A percentile compares a stretch with the other conserved stretches of the same genome.
phyloP scores from a whole-genome alignment of 2,329 filamentous ascomycete species.

The Arthrobotrys megalospora region DNA sequence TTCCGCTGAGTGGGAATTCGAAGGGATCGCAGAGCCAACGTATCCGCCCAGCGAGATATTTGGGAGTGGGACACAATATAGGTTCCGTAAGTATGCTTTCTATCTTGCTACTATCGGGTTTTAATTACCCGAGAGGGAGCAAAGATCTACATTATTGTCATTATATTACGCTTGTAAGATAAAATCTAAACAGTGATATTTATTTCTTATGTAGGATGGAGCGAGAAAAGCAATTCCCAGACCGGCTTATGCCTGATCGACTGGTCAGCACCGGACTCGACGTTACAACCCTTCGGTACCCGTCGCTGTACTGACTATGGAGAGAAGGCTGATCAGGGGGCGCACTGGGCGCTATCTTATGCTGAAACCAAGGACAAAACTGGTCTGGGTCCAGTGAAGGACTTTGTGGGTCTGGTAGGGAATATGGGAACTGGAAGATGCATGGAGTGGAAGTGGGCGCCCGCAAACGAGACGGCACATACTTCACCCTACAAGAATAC shows the following conservation, averaged over 20 bases:
- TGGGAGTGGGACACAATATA: not conserved
- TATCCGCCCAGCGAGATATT: conserved; percentile 27
- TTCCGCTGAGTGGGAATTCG: not conserved
- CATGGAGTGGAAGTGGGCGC: conserved; percentile 24
- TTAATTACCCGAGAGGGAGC: too few relatives aligned
- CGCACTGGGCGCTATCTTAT: conserved; percentile 19
- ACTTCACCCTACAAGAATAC: not conserved
- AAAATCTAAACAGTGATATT: not conserved
- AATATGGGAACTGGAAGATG: conserved; percentile 44
- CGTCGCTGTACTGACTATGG: not conserved
- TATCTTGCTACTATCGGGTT: too few relatives aligned
- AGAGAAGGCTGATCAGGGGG: conserved; percentile 20
- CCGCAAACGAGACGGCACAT: conserved; percentile 1
- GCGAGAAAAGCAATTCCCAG: conserved; percentile 3
- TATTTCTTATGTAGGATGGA: conserved; percentile 33
- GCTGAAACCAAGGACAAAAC: too few relatives aligned
- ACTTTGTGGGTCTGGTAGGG: conserved; percentile 39
- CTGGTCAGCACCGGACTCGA: conserved; percentile 41
- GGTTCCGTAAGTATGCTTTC: conserved; percentile 21
- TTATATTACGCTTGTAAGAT: not conserved
- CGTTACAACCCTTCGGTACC: conserved; percentile 36
- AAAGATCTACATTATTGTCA: not conserved
- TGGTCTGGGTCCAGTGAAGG: not conserved
- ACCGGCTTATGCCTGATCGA: conserved; percentile 43
- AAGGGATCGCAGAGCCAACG: not conserved